Percentiles rank a stretch among this genome's conserved stretches.
Evolutionary conservation across 2,329 filamentous ascomycete genomes (phyloP).

Genomic region (Septoria linicola): DNA sequence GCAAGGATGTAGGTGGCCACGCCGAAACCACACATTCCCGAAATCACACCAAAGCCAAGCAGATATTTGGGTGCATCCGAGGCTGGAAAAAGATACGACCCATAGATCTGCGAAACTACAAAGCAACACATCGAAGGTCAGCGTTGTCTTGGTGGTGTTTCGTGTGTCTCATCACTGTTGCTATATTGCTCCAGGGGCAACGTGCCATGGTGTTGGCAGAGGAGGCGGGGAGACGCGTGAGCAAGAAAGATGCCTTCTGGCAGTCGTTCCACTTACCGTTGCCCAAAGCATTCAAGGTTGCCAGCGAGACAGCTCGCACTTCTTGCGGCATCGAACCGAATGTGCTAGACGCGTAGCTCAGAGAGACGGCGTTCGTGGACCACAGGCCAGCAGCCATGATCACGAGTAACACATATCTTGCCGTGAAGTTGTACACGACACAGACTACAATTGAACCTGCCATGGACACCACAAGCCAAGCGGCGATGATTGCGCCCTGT

Average conservation of each 20-base stretch:
- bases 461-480: constrained; percentile 48
- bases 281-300: constrained; percentile 36
- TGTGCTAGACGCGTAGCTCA: constrained; percentile 54
- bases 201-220: too few relatives aligned
- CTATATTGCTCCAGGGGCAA: too few relatives aligned
- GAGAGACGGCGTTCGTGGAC: constrained; percentile 53
- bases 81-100: constrained; percentile 39
- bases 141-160: too few relatives aligned
- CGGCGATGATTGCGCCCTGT: constrained; percentile 51
- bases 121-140: too few relatives aligned
- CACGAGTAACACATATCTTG: constrained; percentile 56
- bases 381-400: constrained; percentile 58
- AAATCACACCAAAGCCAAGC: constrained; percentile 41
- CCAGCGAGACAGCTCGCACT: constrained; percentile 34
- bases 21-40: constrained; percentile 45
- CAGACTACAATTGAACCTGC: constrained; percentile 44
- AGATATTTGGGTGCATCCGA: constrained; percentile 37
- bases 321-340: constrained; percentile 48
- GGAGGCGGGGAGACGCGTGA: too few relatives aligned
- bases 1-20: constrained; percentile 30
- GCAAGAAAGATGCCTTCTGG: too few relatives aligned
- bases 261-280: too few relatives aligned
- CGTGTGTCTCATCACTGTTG: too few relatives aligned
- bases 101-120: constrained; percentile 42
- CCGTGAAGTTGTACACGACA: constrained; percentile 51